Percentiles rank a stretch among this genome's conserved stretches.
These are phyloP conservation scores for Sporisorium sorghi DNA, from an alignment of 1,284 basidiomycete species.

Conservation along the genomic window DNA sequence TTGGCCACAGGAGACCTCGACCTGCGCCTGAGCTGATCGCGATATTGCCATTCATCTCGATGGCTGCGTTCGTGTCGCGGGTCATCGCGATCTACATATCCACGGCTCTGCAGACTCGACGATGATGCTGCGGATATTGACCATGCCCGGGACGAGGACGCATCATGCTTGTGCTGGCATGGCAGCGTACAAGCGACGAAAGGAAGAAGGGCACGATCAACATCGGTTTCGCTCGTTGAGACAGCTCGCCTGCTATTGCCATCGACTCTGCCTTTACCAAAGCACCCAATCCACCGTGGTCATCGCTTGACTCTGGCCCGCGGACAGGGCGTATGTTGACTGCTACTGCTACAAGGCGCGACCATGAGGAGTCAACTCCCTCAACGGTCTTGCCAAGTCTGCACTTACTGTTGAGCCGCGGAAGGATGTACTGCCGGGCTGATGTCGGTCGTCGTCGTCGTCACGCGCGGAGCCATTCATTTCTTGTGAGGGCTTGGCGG, in stretches of 20 bases:
- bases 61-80: background rate
- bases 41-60: background rate
- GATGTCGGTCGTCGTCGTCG: background rate
- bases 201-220: slow-evolving; percentile 23
- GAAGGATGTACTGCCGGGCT: background rate
- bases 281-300: background rate
- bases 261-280: background rate
- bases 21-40: slow-evolving; percentile 3
- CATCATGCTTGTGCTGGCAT: slow-evolving; percentile 10
- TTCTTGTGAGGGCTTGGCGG: background rate
- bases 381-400: slow-evolving; percentile 10
- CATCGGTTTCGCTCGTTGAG: slow-evolving; percentile 2
- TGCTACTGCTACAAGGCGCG: slow-evolving; percentile 13
- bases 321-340: background rate
- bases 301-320: background rate
- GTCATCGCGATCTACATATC: slow-evolving; percentile 33
- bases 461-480: background rate
- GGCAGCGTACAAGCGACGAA: slow-evolving; percentile 6
- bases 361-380: background rate
- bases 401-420: slow-evolving; percentile 37
- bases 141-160: slow-evolving; percentile 6
- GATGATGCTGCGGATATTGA: background rate
- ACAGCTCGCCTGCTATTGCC: background rate
- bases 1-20: slow-evolving; percentile 17
- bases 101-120: background rate